These are phyloP conservation scores for Sonneratia caseolaris DNA, from an alignment of 345 rosid species.

Conservation along the genomic window DNA sequence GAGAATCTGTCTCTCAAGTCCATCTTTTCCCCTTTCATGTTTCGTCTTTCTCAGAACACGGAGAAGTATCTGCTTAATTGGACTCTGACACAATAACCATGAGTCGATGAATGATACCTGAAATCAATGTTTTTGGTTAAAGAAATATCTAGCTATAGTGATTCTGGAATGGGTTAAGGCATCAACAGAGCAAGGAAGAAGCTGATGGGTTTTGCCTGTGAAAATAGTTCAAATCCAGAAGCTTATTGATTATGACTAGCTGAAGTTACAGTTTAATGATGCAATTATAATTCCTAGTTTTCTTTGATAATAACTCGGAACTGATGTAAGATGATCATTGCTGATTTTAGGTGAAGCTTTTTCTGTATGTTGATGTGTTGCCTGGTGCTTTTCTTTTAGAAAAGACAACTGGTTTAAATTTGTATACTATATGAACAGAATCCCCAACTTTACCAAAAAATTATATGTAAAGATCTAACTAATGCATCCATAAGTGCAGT, in stretches of 20 bases:
- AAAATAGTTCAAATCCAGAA: background rate
- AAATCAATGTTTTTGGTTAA: background rate
- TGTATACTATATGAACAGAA: background rate
- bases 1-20: conserved; percentile 49
- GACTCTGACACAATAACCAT: conserved; percentile 55
- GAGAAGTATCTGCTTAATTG: conserved; percentile 61
- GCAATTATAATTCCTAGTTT: background rate
- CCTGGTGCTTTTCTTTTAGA: background rate
- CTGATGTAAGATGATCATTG: background rate
- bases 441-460: background rate
- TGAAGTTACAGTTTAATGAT: background rate
- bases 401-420: background rate
- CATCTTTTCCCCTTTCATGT: conserved; percentile 20
- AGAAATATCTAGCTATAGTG: background rate
- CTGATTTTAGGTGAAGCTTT: background rate
- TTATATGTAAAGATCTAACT: background rate
- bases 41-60: conserved; percentile 48
- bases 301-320: background rate
- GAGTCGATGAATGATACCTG: conserved; percentile 85
- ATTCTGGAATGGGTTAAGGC: background rate
- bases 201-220: background rate
- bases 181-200: background rate
- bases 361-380: background rate
- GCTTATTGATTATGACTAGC: background rate
- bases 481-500: background rate